Conservation (phyloP, 305 asterid genomes). For the Petunia hybrid region DNA sequence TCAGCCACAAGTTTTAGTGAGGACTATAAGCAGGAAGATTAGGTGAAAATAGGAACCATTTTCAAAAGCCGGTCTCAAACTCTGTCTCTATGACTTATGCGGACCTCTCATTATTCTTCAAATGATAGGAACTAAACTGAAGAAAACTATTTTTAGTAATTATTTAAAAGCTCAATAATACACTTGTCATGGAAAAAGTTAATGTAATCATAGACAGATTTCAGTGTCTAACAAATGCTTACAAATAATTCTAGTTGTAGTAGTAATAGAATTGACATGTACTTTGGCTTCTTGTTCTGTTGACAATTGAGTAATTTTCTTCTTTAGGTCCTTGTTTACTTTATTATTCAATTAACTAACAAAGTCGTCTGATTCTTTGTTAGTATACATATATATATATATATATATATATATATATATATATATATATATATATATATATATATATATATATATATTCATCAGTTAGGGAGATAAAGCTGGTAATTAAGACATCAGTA, state of each 20-base stretch:
- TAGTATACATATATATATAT: no score
- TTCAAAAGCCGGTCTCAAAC: background rate
- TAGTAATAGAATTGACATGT: constrained; percentile 9
- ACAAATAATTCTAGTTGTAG: constrained; percentile 21
- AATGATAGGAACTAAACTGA: constrained; percentile 24
- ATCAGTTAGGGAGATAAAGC: no score
- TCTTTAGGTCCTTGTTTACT: constrained; percentile 7
- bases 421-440: no score
- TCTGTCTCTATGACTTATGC: constrained; percentile 3
- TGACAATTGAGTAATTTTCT: constrained; percentile 3
- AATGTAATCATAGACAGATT: background rate
- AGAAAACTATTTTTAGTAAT: background rate
- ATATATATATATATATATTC: no score
- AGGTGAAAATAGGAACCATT: constrained; percentile 4
- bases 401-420: no score
- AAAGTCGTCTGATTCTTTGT: no score
- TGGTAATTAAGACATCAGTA: no score
- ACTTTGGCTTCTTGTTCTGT: background rate
- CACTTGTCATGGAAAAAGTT: background rate
- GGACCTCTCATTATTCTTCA: background rate
- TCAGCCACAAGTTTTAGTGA: background rate
- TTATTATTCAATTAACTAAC: background rate
- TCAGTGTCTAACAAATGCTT: constrained; percentile 1
- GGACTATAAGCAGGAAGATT: background rate
- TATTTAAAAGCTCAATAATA: background rate